Percentiles rank a stretch among this genome's conserved stretches.
phyloP scores from a whole-genome alignment of 2,329 filamentous ascomycete species.

The Celoporthe dispersa region DNA sequence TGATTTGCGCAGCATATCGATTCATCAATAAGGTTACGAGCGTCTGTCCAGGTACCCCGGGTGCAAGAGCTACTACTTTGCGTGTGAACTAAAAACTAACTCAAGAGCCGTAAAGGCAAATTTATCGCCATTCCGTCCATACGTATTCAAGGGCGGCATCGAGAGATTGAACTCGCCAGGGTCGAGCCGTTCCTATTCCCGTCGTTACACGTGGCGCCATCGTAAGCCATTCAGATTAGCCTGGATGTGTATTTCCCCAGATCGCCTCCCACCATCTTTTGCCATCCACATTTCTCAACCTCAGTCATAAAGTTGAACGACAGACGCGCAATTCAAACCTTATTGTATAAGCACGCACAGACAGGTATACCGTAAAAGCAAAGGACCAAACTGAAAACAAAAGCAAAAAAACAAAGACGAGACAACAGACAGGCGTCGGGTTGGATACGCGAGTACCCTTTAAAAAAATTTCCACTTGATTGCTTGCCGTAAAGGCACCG shows the following conservation, averaged over 20 bases:
- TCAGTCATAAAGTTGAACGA: background rate
- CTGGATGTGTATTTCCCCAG: background rate
- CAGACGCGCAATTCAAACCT: background rate
- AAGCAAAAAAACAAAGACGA: background rate
- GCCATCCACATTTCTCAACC: background rate
- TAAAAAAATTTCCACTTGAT: background rate
- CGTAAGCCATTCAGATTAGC: background rate
- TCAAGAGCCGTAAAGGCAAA: background rate
- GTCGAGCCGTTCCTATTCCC: background rate
- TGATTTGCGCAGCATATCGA: background rate
- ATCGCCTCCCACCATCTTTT: background rate
- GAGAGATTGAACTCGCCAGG: background rate
- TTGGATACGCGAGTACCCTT: background rate
- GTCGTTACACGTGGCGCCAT: background rate
- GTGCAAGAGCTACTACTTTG: background rate
- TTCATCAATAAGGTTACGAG: background rate
- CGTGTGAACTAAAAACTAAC: background rate
- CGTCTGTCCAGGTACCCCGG: background rate
- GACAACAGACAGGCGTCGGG: conserved; percentile 11
- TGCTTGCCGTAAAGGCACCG: background rate
- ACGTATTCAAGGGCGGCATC: background rate
- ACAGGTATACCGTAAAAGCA: conserved; percentile 23
- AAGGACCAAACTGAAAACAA: background rate
- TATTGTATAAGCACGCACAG: conserved; percentile 20
- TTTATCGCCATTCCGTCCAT: background rate